phyloP scores from a whole-genome alignment of 768 basidiomycete species.

The Russula ochroleuca region DNA sequence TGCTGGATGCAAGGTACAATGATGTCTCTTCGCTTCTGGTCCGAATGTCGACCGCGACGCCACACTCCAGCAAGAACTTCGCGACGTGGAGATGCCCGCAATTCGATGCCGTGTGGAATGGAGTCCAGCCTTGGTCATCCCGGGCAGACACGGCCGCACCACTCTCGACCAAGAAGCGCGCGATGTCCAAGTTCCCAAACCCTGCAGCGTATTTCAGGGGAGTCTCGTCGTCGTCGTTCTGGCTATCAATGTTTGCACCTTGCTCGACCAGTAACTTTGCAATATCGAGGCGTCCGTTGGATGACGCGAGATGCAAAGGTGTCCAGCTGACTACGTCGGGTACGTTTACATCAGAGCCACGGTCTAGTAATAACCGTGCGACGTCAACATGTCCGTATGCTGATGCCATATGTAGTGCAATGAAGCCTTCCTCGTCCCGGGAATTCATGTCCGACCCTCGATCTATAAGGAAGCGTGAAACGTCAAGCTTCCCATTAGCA shows the following conservation, averaged over 20 bases:
- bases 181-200: neutral
- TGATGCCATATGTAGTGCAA: slow-evolving; percentile 1
- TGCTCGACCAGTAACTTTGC: neutral
- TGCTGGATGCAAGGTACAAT: neutral
- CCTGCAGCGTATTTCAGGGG: neutral
- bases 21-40: neutral
- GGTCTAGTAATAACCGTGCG: neutral
- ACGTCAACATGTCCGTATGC: neutral
- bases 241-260: neutral
- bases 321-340: neutral
- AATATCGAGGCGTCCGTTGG: neutral
- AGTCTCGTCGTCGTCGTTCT: neutral
- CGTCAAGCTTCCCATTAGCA: neutral
- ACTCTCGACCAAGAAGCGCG: neutral
- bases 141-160: neutral
- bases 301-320: neutral
- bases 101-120: neutral
- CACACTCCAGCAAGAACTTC: neutral
- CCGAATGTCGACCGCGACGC: neutral
- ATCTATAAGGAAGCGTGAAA: slow-evolving; percentile 1
- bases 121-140: neutral
- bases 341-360: neutral
- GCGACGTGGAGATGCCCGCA: neutral
- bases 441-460: neutral
- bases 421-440: neutral